Base-by-base conservation (phyloP, 129 eudicot species). In the Chrysanthemum seticuspe region DNA sequence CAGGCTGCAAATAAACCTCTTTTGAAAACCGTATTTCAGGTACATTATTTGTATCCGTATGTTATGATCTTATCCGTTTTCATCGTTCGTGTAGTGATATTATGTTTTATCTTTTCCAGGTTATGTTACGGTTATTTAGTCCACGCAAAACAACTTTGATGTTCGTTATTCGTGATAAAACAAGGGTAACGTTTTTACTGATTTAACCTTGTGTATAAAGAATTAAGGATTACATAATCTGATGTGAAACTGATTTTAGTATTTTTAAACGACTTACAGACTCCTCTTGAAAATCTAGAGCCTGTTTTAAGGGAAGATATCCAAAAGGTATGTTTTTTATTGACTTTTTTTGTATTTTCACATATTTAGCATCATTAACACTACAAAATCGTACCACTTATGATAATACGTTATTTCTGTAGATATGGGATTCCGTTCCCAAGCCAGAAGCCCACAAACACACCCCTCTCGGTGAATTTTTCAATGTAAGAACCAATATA, bases 341-440 rank as follows among this genome's bases (percentile, higher is more conserved):
- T 31, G 36, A 5, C 36, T 31, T 29, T 40, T 40, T 19, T 19
- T 13, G 49, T 73, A 56, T 70, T 49, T 60, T 69, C 18, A 51
- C 68, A 13, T 29, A 14, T 29, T 70, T 9, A 16, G 49, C 31
- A 50, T 65, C 65, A 2, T 6, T 40, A 50, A 59, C 49, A 52
- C 70, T 31, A 50, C 45, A 29, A 25, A 47, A 27, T 6, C 3
- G 1, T 15, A 65, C 0, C 58, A 65, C 58, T 78, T 65, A 16
- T 27, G 59, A 52, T 54, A 13, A 54, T 72, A 16, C 55, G 23
- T 57, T 59, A 31, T 63, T 57, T 78, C 19, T 62, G 64, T 71
- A 94, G 99, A 94, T 94, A 77, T 94, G 99, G 99, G 99, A 90
- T 81, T 81, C 91, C 5, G 99, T 94, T 80, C 97, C 99, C 13